Conservation (phyloP, 2,329 filamentous ascomycete genomes). For the Fusarium robinianum region DNA sequence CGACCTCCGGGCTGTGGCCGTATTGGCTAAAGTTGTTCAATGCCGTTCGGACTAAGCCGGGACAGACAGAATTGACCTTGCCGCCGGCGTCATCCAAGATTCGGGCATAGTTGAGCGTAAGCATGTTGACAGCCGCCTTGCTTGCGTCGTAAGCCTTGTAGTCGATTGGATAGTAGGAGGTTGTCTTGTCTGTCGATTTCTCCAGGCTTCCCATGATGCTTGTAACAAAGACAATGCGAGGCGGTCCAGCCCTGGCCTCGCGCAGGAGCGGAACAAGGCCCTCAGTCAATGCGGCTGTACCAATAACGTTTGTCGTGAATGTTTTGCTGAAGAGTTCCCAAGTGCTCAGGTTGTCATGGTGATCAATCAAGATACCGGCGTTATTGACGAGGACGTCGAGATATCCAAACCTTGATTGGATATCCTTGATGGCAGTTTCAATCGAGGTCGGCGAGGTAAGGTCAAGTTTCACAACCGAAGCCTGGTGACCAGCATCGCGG, state of each 20-base stretch:
- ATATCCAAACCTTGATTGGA: conserved; percentile 31
- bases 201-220: conserved; percentile 43
- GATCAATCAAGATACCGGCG: conserved; percentile 40
- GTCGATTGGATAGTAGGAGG: conserved; percentile 33
- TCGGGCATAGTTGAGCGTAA: conserved; percentile 42
- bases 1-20: conserved; percentile 32
- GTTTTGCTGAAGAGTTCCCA: conserved; percentile 44
- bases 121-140: conserved; percentile 51
- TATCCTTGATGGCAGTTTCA: conserved; percentile 24
- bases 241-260: conserved; percentile 29
- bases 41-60: conserved; percentile 43
- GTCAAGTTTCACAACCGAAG: conserved; percentile 35
- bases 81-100: conserved; percentile 38
- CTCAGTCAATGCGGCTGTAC: conserved; percentile 37
- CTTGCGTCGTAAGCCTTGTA: conserved; percentile 45
- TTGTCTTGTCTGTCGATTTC: conserved; percentile 35
- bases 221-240: conserved; percentile 47
- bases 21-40: conserved; percentile 28
- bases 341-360: conserved; percentile 11
- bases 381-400: conserved; percentile 46
- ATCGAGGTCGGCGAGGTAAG: conserved; percentile 38
- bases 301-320: conserved; percentile 47
- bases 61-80: conserved; percentile 44
- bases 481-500: conserved; percentile 27
- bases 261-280: conserved; percentile 38